These are phyloP conservation scores for Calonectria ilicicola DNA, from an alignment of 2,329 filamentous ascomycete species.

Conservation along the genomic window DNA sequence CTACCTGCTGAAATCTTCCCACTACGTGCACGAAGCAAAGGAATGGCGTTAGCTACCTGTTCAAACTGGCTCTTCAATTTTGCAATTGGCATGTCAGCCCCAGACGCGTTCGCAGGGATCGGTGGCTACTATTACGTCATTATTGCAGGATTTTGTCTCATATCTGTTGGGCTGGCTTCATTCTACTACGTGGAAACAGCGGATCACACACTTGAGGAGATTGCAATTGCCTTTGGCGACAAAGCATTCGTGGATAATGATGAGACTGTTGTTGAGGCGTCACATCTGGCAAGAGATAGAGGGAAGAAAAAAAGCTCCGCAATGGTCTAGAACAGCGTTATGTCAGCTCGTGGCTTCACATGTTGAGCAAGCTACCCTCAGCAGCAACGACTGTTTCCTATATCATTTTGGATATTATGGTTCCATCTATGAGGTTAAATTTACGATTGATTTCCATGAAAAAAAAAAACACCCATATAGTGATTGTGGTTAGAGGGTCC, in stretches of 20 bases:
- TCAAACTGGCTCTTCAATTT: slow-evolving; percentile 52
- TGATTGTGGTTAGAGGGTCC: too few species aligned
- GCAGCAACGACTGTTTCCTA: too few species aligned
- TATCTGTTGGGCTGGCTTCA: slow-evolving; percentile 45
- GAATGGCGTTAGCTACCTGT: slow-evolving; percentile 53
- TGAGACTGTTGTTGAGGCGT: slow-evolving; percentile 14
- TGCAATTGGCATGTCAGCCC: slow-evolving; percentile 50
- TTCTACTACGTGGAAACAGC: slow-evolving; percentile 58
- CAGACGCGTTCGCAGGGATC: slow-evolving; percentile 55
- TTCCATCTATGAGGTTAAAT: too few species aligned
- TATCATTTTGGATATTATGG: too few species aligned
- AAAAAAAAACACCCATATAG: too few species aligned
- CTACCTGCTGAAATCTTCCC: slow-evolving; percentile 46
- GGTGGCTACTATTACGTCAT: slow-evolving; percentile 56
- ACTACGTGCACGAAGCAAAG: slow-evolving; percentile 52
- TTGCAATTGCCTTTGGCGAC: slow-evolving; percentile 55
- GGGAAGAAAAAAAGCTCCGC: neutral
- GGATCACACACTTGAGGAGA: slow-evolving; percentile 50
- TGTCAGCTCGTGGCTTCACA: too few species aligned
- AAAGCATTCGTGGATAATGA: slow-evolving; percentile 48
- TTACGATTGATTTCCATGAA: too few species aligned
- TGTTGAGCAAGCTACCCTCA: too few species aligned
- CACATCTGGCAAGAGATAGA: neutral
- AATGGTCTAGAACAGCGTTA: neutral
- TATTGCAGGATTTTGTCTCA: slow-evolving; percentile 55